These are phyloP conservation scores for Apiospora koreana DNA, from an alignment of 2,329 filamentous ascomycete genomes.

Conservation along the genomic window DNA sequence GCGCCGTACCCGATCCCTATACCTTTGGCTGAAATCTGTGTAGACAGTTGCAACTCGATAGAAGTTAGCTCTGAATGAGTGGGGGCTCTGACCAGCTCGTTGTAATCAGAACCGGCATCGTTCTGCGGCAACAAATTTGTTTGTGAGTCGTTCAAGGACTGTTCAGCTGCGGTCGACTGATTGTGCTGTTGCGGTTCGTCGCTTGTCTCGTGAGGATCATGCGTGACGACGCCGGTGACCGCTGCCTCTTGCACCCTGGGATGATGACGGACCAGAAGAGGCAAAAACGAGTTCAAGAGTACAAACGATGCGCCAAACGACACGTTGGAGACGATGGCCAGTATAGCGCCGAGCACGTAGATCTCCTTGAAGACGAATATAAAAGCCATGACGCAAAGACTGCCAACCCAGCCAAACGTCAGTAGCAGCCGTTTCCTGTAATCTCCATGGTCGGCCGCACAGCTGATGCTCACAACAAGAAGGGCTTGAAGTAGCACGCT, in stretches of 20 bases:
- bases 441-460: conserved; percentile 89
- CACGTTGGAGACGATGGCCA: conserved; percentile 90
- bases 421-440: conserved; percentile 89
- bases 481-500: conserved; percentile 88
- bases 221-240: conserved; percentile 24
- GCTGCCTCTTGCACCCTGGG: conserved; percentile 46
- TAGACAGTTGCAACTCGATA: conserved; percentile 77
- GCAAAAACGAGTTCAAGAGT: conserved; percentile 91
- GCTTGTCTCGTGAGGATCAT: conserved; percentile 31
- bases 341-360: conserved; percentile 78
- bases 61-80: conserved; percentile 56
- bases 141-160: conserved; percentile 42
- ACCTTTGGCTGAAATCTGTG: conserved; percentile 86
- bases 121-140: conserved; percentile 47
- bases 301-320: conserved; percentile 96
- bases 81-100: conserved; percentile 38
- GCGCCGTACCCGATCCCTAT: conserved; percentile 94
- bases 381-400: conserved; percentile 84
- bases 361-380: conserved; percentile 73
- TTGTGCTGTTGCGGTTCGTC: conserved; percentile 37
- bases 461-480: conserved; percentile 93
- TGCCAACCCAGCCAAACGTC: conserved; percentile 80
- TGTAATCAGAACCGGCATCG: conserved; percentile 27
- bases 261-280: conserved; percentile 86
- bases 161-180: conserved; percentile 22